Conservation (phyloP, 331 rosid genomes). For the Erythrophleum ivorense region DNA sequence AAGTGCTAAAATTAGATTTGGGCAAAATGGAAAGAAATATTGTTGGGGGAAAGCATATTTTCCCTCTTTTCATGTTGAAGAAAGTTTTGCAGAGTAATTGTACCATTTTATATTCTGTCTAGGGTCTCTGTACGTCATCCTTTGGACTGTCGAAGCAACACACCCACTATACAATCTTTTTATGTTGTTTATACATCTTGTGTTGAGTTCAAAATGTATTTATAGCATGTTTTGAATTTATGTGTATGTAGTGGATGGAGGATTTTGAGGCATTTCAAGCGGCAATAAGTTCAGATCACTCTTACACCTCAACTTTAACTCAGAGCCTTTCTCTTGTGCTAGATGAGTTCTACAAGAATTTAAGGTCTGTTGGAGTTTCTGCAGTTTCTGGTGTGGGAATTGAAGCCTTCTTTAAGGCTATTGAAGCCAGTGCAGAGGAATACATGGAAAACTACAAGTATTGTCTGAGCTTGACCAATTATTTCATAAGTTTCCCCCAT, state of each 20-base stretch:
- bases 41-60: background rate
- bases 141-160: constrained; percentile 6
- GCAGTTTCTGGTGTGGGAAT: constrained; percentile 88
- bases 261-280: constrained; percentile 93
- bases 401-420: constrained; percentile 78
- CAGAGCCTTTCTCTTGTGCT: constrained; percentile 86
- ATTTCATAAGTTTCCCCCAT: constrained; percentile 6
- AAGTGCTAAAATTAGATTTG: constrained; percentile 4
- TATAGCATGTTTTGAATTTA: constrained; percentile 20
- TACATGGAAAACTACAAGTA: constrained; percentile 91
- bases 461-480: constrained; percentile 28
- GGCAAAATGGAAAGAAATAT: constrained; percentile 19
- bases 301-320: constrained; percentile 68
- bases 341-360: constrained; percentile 89
- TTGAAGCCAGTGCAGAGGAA: constrained; percentile 84
- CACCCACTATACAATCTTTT: background rate
- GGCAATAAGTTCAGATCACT: constrained; percentile 68
- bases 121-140: constrained; percentile 20
- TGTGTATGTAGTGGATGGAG: constrained; percentile 83
- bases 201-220: constrained; percentile 1
- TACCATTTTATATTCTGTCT: background rate
- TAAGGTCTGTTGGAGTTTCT: constrained; percentile 89
- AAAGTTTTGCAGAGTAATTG: constrained; percentile 7
- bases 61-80: constrained; percentile 10
- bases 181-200: constrained; percentile 20